phyloP scores from a whole-genome alignment of 2,329 filamentous ascomycete genomes.

The Beauveria pseudobassiana region DNA sequence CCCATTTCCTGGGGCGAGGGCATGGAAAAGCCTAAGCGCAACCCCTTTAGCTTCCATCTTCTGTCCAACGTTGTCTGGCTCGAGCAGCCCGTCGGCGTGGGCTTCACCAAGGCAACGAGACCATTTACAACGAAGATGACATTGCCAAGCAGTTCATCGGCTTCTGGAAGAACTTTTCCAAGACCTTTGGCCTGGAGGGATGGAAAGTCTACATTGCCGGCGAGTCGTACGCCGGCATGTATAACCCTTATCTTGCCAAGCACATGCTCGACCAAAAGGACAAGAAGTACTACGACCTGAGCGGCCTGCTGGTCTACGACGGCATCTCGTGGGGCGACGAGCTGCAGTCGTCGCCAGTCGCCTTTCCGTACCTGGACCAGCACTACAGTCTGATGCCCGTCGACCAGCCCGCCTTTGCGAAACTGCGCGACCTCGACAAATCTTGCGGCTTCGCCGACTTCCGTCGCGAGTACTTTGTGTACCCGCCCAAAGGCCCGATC shows the following conservation, averaged over 20 bases:
- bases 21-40: constrained; percentile 55
- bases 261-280: constrained; percentile 64
- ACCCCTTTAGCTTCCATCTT: constrained; percentile 67
- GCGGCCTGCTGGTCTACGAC: constrained; percentile 66
- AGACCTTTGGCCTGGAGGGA: constrained; percentile 54
- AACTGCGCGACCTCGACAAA: constrained; percentile 44
- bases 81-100: constrained; percentile 61
- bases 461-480: constrained; percentile 54
- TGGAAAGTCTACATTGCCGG: constrained; percentile 64
- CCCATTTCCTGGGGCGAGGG: constrained; percentile 66
- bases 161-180: constrained; percentile 66
- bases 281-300: constrained; percentile 58
- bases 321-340: constrained; percentile 50
- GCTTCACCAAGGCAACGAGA: constrained; percentile 58
- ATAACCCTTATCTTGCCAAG: constrained; percentile 64
- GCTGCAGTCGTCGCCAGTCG: constrained; percentile 38
- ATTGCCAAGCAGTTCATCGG: constrained; percentile 60
- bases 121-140: constrained; percentile 56
- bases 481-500: constrained; percentile 57
- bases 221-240: constrained; percentile 61
- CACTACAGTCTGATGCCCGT: constrained; percentile 54
- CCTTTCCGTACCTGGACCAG: constrained; percentile 53
- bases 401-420: constrained; percentile 49
- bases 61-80: constrained; percentile 72
- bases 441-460: constrained; percentile 57